Percentiles rank a stretch among this genome's conserved stretches.
These are phyloP conservation scores for Nemania abortiva DNA, from an alignment of 2,329 filamentous ascomycete genomes.

Conservation along the genomic window DNA sequence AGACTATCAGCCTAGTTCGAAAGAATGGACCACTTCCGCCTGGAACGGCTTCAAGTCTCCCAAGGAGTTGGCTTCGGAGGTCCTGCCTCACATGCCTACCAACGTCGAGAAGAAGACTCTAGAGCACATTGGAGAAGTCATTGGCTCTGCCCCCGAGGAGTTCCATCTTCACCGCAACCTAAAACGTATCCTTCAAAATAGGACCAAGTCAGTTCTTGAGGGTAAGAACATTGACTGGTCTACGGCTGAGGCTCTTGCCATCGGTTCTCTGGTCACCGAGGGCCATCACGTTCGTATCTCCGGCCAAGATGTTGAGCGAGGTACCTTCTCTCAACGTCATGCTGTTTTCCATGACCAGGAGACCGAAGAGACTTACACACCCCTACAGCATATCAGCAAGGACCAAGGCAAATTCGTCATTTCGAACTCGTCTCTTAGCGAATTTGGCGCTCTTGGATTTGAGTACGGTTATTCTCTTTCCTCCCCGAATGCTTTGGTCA, in stretches of 20 bases:
- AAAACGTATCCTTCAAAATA: constrained; percentile 91
- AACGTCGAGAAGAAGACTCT: constrained; percentile 79
- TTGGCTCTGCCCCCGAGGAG: constrained; percentile 82
- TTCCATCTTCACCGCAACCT: constrained; percentile 95
- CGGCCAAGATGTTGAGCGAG: constrained; percentile 98
- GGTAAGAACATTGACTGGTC: constrained; percentile 98
- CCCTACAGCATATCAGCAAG: constrained; percentile 87
- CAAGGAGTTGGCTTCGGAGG: constrained; percentile 94
- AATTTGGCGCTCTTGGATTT: constrained; percentile 85
- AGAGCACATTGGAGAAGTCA: constrained; percentile 83
- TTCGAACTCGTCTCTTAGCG: constrained; percentile 88
- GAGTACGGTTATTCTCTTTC: constrained; percentile 99
- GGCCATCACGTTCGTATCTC: constrained; percentile 98
- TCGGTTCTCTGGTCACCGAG: constrained; percentile 89
- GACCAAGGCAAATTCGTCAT: constrained; percentile 97
- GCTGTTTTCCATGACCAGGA: constrained; percentile 98
- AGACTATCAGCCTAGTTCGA: constrained; percentile 94
- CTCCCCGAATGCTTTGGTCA: constrained; percentile 95
- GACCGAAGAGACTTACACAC: constrained; percentile 91
- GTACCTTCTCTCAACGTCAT: constrained; percentile 98
- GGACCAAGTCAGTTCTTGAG: constrained; percentile 91
- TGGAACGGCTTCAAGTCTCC: constrained; percentile 99
- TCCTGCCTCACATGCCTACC: constrained; percentile 91
- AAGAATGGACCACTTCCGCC: constrained; percentile 98
- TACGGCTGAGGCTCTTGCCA: constrained; percentile 94